phyloP scores from a whole-genome alignment of 2,329 filamentous ascomycete species.

The Amauroascus niger region DNA sequence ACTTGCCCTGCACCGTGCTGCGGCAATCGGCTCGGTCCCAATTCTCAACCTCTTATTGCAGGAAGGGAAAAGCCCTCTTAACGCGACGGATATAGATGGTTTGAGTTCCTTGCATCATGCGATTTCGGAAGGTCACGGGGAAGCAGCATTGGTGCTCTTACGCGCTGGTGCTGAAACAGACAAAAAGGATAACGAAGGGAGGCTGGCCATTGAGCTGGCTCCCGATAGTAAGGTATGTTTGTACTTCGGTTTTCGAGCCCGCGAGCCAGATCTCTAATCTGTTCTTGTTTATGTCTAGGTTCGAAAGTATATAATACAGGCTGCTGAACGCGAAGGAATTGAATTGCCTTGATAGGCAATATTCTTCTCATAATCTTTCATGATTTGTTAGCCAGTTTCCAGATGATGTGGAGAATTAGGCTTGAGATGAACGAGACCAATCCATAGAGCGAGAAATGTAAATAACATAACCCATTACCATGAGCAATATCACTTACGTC shows the following conservation, averaged over 20 bases:
- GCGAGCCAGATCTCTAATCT: background rate
- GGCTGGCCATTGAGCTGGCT: slow-evolving; percentile 66
- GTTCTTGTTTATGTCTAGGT: slow-evolving; percentile 44
- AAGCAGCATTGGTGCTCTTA: slow-evolving; percentile 71
- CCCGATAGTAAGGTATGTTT: slow-evolving; percentile 65
- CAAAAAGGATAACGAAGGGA: slow-evolving; percentile 63
- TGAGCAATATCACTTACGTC: background rate
- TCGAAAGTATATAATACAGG: slow-evolving; percentile 63
- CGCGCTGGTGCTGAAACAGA: slow-evolving; percentile 75
- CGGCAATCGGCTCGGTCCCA: slow-evolving; percentile 78
- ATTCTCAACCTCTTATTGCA: slow-evolving; percentile 72
- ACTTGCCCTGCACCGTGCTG: slow-evolving; percentile 80
- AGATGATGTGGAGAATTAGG: background rate
- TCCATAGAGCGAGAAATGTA: background rate
- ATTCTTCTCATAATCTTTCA: background rate
- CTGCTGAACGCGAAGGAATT: slow-evolving; percentile 76
- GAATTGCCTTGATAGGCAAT: slow-evolving; percentile 37
- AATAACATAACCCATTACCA: background rate
- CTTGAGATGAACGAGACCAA: background rate
- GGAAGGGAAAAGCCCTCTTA: slow-evolving; percentile 64
- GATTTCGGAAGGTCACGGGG: slow-evolving; percentile 53
- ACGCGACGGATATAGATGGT: slow-evolving; percentile 71
- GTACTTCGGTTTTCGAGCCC: background rate
- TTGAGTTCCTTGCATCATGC: slow-evolving; percentile 82
- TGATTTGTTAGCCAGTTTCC: background rate